Percentiles rank a stretch among this genome's conserved stretches.
Evolutionary conservation across 768 basidiomycete genomes (phyloP).

Genomic region (Hortiboletus campestris): DNA sequence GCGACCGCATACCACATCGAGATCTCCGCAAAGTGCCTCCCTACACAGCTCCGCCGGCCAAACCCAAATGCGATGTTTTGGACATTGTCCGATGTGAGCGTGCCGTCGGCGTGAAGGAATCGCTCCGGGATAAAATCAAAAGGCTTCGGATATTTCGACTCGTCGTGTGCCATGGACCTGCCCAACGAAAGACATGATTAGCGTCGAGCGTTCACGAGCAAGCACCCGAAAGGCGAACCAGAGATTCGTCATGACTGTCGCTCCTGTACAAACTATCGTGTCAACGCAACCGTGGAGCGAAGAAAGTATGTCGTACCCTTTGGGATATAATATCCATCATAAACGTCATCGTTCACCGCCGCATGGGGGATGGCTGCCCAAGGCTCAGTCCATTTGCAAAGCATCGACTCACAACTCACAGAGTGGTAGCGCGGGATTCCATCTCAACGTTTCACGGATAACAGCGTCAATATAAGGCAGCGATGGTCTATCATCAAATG

Average conservation of each 20-base stretch:
- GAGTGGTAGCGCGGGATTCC: slow-evolving; percentile 13
- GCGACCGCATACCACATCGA: slow-evolving; percentile 17
- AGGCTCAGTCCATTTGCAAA: neutral
- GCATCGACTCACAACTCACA: slow-evolving; percentile 9
- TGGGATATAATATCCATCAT: slow-evolving; percentile 17
- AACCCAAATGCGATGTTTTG: slow-evolving; percentile 19
- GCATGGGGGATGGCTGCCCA: slow-evolving; percentile 15
- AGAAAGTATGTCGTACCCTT: neutral
- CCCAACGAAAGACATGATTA: neutral
- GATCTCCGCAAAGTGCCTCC: slow-evolving; percentile 15
- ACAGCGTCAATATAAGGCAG: slow-evolving; percentile 39
- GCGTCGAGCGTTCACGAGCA: neutral
- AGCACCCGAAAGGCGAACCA: slow-evolving; percentile 21
- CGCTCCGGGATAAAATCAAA: slow-evolving; percentile 34
- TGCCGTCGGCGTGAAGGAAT: slow-evolving; percentile 31
- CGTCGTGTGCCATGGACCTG: slow-evolving; percentile 20
- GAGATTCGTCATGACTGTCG: slow-evolving; percentile 26
- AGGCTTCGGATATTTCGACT: slow-evolving; percentile 35
- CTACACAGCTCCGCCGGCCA: slow-evolving; percentile 22
- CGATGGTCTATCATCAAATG: slow-evolving; percentile 9
- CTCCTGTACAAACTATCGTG: slow-evolving; percentile 5
- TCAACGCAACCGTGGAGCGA: neutral
- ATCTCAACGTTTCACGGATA: slow-evolving; percentile 33
- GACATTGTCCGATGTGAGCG: slow-evolving; percentile 13
- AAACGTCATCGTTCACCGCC: slow-evolving; percentile 14